These are phyloP conservation scores for Leccinum fallax DNA, from an alignment of 1,284 basidiomycete genomes.

Conservation along the genomic window DNA sequence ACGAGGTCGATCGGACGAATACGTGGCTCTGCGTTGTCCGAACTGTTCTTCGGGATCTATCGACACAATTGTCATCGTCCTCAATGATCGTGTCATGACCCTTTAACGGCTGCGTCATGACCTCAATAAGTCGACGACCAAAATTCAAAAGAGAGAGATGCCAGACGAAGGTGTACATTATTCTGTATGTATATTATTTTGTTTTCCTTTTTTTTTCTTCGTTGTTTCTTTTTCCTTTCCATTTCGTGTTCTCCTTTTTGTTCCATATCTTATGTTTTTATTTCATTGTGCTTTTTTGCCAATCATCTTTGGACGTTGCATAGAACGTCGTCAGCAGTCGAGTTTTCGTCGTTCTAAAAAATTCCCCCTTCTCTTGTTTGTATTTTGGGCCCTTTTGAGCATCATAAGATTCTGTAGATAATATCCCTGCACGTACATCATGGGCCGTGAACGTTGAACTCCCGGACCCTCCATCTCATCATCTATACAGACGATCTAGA, in stretches of 20 bases:
- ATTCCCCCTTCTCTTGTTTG: not conserved
- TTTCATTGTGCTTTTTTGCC: not conserved
- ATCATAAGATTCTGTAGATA: constrained; percentile 26
- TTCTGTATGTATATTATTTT: constrained; percentile 36
- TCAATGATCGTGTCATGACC: constrained; percentile 2
- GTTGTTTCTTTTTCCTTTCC: constrained; percentile 7
- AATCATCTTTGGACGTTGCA: not conserved
- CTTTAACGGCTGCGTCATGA: constrained; percentile 15
- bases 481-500: constrained; percentile 11
- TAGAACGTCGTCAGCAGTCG: constrained; percentile 5
- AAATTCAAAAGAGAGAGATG: not conserved
- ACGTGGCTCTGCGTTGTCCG: constrained; percentile 65
- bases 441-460: not conserved
- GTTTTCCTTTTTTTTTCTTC: not conserved
- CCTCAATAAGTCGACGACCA: not conserved
- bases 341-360: constrained; percentile 10
- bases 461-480: constrained; percentile 8
- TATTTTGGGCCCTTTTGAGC: constrained; percentile 1
- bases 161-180: constrained; percentile 29
- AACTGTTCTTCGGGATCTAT: constrained; percentile 59
- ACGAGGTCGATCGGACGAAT: constrained; percentile 60
- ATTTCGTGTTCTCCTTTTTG: not conserved
- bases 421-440: constrained; percentile 12
- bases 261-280: not conserved
- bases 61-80: constrained; percentile 48